Base-by-base conservation (phyloP, 306 rosid species). In the Ormosia emarginata region DNA sequence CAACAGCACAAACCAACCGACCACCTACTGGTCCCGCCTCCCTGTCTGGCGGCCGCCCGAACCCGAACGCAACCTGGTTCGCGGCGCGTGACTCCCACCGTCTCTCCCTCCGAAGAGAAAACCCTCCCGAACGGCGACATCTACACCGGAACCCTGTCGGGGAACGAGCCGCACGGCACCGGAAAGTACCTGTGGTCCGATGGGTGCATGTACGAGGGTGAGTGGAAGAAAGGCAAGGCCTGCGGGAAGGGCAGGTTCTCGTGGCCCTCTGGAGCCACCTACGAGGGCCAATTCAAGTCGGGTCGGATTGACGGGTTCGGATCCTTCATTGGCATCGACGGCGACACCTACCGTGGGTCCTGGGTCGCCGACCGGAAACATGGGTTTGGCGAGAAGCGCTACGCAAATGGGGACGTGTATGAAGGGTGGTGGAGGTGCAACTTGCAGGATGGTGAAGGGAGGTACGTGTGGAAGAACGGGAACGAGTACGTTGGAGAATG, bases 181-280 rank as follows among this genome's bases (percentile, higher is more conserved):
- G 90, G 92, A 10, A 89, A 87, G 17, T 87, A 89, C 11, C 65
- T 85, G 12, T 89, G 92, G 92, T 83, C 89, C 1, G 90, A 89
- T 49, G 92, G 92, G 46, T 87, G 92, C 64, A 82, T 85, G 84
- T 89, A 87, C 76, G 86, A 82, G 43, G 92, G 92, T 0, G 78
- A 85, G 2, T 87, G 92, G 92, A 79, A 74, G 5, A 85, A 70
- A 62, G 92, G 90, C 0, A 86, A 89, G 4, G 79, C 90, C 0
- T 72, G 72, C 5, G 90, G 90, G 0, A 89, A 78, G 3, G 92
- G 92, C 0, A 82, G 71, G 58, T 87, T 89, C 87, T 68, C 86
- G 17, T 89, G 90, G 92, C 92, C 92, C 0, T 86, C 90, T 0
- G 89, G 92, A n/a, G 90, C 89, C 1, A 85, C 90, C 12, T 82